Percentiles rank a stretch among this genome's conserved stretches.
Conservation (phyloP, 2,329 filamentous ascomycete genomes). For the Aspergillus nomiae region DNA sequence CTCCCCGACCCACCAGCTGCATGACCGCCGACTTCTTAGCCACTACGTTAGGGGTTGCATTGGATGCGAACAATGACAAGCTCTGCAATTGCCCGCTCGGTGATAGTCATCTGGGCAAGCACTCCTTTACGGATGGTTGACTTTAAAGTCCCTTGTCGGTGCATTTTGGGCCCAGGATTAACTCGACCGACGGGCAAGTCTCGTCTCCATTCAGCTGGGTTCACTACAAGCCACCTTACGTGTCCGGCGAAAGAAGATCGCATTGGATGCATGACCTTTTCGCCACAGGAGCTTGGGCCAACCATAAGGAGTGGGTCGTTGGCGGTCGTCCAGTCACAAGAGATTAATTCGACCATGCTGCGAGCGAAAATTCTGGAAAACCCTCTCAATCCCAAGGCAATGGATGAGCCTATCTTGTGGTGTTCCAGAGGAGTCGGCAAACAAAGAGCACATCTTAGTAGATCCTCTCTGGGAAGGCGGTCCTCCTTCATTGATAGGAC, state of each 20-base stretch:
- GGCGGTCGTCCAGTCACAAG: background rate
- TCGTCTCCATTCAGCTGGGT: background rate
- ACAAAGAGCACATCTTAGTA: background rate
- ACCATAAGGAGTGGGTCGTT: background rate
- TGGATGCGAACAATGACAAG: background rate
- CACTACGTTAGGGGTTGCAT: background rate
- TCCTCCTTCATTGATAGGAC: too few relatives aligned
- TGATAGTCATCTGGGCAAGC: background rate
- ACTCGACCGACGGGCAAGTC: background rate
- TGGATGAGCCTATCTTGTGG: background rate
- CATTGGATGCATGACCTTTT: background rate
- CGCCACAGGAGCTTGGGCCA: background rate
- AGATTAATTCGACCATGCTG: background rate
- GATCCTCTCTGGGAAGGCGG: background rate
- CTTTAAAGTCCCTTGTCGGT: background rate
- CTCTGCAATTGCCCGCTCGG: background rate
- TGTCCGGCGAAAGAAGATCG: background rate
- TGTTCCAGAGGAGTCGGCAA: background rate
- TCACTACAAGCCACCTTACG: background rate
- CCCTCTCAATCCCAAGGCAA: background rate
- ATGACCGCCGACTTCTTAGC: background rate
- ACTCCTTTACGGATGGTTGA: background rate
- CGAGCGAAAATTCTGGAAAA: background rate
- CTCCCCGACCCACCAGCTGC: background rate
- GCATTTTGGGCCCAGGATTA: background rate